These are phyloP conservation scores for Kluyveromyces starmeri DNA, from an alignment of 805 yeast species.

Conservation along the genomic window DNA sequence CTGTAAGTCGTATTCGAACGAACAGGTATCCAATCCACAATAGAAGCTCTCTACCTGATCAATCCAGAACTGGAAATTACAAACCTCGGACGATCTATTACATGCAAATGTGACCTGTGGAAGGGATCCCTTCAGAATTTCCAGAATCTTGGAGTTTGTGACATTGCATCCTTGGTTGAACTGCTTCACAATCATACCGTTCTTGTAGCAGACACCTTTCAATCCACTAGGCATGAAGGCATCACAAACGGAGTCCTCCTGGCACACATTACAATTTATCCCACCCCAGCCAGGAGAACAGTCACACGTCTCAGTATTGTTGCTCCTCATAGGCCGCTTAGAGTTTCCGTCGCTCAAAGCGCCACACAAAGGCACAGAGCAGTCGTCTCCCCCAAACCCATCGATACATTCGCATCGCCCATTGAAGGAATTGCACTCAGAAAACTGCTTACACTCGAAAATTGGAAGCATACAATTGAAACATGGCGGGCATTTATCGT, in stretches of 20 bases:
- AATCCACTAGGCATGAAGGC: slow-evolving; percentile 80
- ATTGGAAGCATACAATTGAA: slow-evolving; percentile 93
- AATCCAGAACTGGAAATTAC: slow-evolving; percentile 96
- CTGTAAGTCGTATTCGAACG: slow-evolving; percentile 51
- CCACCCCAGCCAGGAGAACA: slow-evolving; percentile 91
- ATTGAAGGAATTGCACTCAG: slow-evolving; percentile 76
- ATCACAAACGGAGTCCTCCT: slow-evolving; percentile 65
- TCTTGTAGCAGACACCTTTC: slow-evolving; percentile 79
- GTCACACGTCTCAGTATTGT: slow-evolving; percentile 43
- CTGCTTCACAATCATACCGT: slow-evolving; percentile 73
- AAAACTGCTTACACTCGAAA: slow-evolving; percentile 83
- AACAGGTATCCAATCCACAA: slow-evolving; percentile 74
- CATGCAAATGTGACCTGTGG: slow-evolving; percentile 95
- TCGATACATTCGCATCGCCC: slow-evolving; percentile 89
- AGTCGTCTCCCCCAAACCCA: slow-evolving; percentile 92
- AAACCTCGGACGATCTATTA: slow-evolving; percentile 50
- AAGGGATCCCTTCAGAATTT: slow-evolving; percentile 64
- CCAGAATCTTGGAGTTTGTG: slow-evolving; percentile 77
- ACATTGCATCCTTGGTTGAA: slow-evolving; percentile 92
- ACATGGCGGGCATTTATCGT: slow-evolving; percentile 72
- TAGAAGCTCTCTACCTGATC: slow-evolving; percentile 83
- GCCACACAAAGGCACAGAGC: slow-evolving; percentile 84
- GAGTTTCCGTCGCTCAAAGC: slow-evolving; percentile 46
- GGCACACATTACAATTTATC: slow-evolving; percentile 86
- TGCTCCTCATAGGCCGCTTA: slow-evolving; percentile 53